A percentile compares a stretch with the other conserved stretches of the same genome.
phyloP scores from a whole-genome alignment of 2,329 filamentous ascomycete species.

The Zarea fungicola region DNA sequence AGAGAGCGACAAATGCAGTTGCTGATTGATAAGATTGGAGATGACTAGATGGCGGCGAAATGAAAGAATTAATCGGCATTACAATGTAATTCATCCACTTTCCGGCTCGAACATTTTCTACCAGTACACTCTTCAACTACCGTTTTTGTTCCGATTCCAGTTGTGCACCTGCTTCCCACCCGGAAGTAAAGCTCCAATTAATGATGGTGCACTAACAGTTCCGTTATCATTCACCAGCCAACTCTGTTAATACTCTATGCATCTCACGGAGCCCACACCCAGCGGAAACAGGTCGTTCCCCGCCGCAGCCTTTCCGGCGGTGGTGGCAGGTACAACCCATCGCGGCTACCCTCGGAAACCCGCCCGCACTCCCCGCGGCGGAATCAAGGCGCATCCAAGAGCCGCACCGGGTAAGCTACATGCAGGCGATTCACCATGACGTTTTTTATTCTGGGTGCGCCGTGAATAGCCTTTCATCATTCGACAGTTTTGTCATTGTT shows the following conservation, averaged over 20 bases:
- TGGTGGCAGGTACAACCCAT: background rate
- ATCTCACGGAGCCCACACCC: no score
- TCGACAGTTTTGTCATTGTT: background rate
- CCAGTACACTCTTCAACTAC: background rate
- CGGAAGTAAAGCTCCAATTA: background rate
- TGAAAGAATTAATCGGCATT: no score
- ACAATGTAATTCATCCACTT: background rate
- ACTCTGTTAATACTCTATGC: background rate
- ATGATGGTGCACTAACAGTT: background rate
- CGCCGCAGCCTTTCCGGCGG: background rate
- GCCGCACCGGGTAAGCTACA: conserved; percentile 1
- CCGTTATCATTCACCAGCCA: background rate
- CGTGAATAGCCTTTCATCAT: conserved; percentile 4
- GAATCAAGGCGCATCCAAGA: conserved; percentile 4
- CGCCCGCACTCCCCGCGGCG: conserved; percentile 8
- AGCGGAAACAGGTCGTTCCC: background rate
- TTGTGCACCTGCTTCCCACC: background rate
- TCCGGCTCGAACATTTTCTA: no score
- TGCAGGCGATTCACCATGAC: background rate
- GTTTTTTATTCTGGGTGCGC: background rate
- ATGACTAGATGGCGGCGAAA: no score
- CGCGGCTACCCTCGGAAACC: conserved; percentile 12
- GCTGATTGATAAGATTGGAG: no score
- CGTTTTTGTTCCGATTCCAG: conserved; percentile 8
- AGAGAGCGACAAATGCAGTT: no score